These are phyloP conservation scores for Xerocomus minutiporus DNA, from an alignment of 1,284 basidiomycete genomes.

Conservation along the genomic window DNA sequence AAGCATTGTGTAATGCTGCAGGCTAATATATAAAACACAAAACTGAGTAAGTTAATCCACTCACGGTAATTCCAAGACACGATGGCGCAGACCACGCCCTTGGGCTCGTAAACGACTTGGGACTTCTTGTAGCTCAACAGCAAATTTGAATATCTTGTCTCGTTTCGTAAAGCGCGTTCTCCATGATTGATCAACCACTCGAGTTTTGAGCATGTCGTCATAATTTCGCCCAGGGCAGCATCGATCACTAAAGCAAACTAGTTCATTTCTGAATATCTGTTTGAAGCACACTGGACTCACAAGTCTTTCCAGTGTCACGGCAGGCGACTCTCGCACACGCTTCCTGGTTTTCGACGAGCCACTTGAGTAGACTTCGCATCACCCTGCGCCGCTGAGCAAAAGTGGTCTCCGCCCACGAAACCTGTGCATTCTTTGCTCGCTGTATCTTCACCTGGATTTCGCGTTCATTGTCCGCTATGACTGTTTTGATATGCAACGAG, in stretches of 20 bases:
- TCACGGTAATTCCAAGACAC: constrained; percentile 93
- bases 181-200: constrained; percentile 84
- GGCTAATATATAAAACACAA: constrained; percentile 3
- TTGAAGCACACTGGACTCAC: constrained; percentile 44
- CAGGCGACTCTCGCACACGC: constrained; percentile 85
- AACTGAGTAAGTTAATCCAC: constrained; percentile 26
- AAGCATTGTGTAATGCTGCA: constrained; percentile 84
- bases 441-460: constrained; percentile 72
- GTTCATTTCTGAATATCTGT: not conserved
- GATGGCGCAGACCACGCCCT: constrained; percentile 90
- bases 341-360: constrained; percentile 88
- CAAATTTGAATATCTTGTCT: constrained; percentile 67
- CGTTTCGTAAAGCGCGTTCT: constrained; percentile 67
- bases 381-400: constrained; percentile 79
- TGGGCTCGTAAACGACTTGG: constrained; percentile 84
- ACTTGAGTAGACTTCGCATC: constrained; percentile 80
- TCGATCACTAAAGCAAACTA: constrained; percentile 63
- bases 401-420: constrained; percentile 63
- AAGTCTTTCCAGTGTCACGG: constrained; percentile 93
- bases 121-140: constrained; percentile 83
- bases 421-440: constrained; percentile 65
- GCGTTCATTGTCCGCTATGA: constrained; percentile 60
- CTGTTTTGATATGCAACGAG: constrained; percentile 68
- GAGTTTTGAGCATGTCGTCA: constrained; percentile 86
- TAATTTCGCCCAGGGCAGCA: constrained; percentile 83